Evolutionary conservation across 768 basidiomycete genomes (phyloP).

Genomic region (Termitomyces heimii): DNA sequence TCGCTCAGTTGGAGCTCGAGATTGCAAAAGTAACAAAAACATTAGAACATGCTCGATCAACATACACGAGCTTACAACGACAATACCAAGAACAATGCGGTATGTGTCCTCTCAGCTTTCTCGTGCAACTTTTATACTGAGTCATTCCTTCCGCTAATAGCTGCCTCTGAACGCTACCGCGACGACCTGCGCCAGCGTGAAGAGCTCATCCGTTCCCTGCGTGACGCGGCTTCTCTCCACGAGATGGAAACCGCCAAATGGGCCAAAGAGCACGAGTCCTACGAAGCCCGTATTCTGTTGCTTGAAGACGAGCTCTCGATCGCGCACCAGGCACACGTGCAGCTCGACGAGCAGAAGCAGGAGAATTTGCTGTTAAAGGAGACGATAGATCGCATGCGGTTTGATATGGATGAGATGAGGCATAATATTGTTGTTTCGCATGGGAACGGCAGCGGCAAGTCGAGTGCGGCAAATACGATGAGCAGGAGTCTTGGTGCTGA

Average conservation of each 20-base stretch:
- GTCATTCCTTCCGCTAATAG: constrained; percentile 26
- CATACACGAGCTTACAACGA: constrained; percentile 74
- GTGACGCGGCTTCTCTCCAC: constrained; percentile 54
- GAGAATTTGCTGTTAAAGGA: constrained; percentile 92
- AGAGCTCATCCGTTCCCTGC: constrained; percentile 58
- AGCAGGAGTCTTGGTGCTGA: constrained; percentile 77
- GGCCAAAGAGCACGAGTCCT: constrained; percentile 58
- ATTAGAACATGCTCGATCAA: constrained; percentile 66
- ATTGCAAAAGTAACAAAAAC: constrained; percentile 68
- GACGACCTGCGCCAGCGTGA: constrained; percentile 71
- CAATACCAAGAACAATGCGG: constrained; percentile 88
- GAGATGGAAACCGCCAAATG: constrained; percentile 65
- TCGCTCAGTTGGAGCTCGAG: constrained; percentile 69
- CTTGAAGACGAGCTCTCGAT: constrained; percentile 69
- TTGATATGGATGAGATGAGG: constrained; percentile 90
- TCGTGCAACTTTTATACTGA: neutral
- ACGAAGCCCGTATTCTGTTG: constrained; percentile 62
- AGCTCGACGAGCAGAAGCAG: constrained; percentile 89
- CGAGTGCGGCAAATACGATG: constrained; percentile 50
- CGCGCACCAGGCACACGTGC: constrained; percentile 66
- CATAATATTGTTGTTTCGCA: constrained; percentile 33
- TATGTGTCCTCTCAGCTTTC: constrained; percentile 28
- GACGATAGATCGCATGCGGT: constrained; percentile 92
- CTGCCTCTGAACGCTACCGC: constrained; percentile 74
- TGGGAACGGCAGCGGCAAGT: constrained; percentile 33